These are phyloP conservation scores for Cadophora sp. DNA, from an alignment of 2,329 filamentous ascomycete species.

Conservation along the genomic window DNA sequence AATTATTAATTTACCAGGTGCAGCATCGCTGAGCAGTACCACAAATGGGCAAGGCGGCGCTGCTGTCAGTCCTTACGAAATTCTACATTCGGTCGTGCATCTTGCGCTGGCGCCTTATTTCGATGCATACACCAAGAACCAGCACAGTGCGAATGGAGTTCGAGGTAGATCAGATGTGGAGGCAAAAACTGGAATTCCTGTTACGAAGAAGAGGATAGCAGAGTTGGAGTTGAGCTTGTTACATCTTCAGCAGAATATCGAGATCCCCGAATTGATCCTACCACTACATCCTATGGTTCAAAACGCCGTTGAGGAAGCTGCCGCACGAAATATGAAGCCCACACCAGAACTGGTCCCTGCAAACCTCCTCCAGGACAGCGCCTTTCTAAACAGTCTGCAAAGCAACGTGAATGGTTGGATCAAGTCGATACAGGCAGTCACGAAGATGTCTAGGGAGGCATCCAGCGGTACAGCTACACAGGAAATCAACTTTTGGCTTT, in stretches of 20 bases:
- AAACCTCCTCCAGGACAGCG: constrained; percentile 82
- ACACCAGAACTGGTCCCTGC: constrained; percentile 80
- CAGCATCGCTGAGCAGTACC: constrained; percentile 69
- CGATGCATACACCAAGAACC: constrained; percentile 89
- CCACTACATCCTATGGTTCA: constrained; percentile 90
- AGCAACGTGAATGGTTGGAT: constrained; percentile 97
- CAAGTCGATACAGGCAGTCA: constrained; percentile 96
- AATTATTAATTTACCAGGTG: constrained; percentile 88
- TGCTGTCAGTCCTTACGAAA: constrained; percentile 84
- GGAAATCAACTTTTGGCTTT: constrained; percentile 99
- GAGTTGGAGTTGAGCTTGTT: constrained; percentile 90
- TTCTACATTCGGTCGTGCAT: constrained; percentile 90
- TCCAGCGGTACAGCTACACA: constrained; percentile 82
- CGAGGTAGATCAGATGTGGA: constrained; percentile 85
- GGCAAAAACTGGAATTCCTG: constrained; percentile 91
- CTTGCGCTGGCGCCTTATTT: constrained; percentile 94
- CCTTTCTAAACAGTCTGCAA: constrained; percentile 92
- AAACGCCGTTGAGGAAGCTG: constrained; percentile 80
- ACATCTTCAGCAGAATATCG: constrained; percentile 95
- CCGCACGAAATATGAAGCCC: constrained; percentile 68
- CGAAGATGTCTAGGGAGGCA: constrained; percentile 89
- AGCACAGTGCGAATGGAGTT: constrained; percentile 68
- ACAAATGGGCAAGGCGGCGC: constrained; percentile 73
- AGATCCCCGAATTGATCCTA: constrained; percentile 91
- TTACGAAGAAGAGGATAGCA: constrained; percentile 96